phyloP scores from a whole-genome alignment of 768 basidiomycete genomes.

The Lactifluus volemus region DNA sequence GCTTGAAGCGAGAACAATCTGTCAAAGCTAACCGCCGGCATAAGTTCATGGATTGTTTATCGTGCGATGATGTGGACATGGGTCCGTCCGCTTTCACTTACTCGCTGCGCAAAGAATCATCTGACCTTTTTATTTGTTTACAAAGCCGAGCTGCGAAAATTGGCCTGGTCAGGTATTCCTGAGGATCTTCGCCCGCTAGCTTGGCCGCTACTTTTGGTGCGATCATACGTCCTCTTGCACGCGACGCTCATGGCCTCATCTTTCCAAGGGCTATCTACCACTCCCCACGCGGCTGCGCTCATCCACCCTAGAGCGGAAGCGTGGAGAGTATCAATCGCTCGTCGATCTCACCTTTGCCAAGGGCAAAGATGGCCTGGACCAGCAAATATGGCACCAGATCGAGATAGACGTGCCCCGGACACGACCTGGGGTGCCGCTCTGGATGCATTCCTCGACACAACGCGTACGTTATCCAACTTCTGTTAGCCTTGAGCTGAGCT shows the following conservation, averaged over 20 bases:
- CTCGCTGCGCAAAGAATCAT: not conserved
- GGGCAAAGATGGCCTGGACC: constrained; percentile 79
- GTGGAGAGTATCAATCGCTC: constrained; percentile 84
- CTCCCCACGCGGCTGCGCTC: constrained; percentile 68
- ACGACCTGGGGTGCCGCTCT: constrained; percentile 79
- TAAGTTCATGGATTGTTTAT: constrained; percentile 77
- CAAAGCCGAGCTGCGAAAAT: constrained; percentile 73
- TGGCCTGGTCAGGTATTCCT: constrained; percentile 95
- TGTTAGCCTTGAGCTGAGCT: constrained; percentile 8
- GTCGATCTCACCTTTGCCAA: constrained; percentile 86
- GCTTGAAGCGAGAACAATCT: constrained; percentile 62
- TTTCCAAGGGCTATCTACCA: constrained; percentile 79
- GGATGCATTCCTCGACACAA: constrained; percentile 88
- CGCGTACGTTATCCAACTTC: constrained; percentile 43
- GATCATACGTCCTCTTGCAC: constrained; percentile 24
- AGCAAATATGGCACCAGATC: constrained; percentile 99
- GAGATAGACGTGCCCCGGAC: constrained; percentile 97
- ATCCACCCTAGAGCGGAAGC: constrained; percentile 76
- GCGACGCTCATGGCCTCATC: constrained; percentile 4
- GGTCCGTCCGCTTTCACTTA: constrained; percentile 33
- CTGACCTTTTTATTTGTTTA: not conserved
- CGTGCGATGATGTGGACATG: constrained; percentile 72
- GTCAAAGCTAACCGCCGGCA: constrained; percentile 69
- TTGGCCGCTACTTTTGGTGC: constrained; percentile 89
- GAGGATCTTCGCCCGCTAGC: constrained; percentile 78